phyloP scores from a whole-genome alignment of 2,329 filamentous ascomycete species.

The Pestalotiopsis sp. region DNA sequence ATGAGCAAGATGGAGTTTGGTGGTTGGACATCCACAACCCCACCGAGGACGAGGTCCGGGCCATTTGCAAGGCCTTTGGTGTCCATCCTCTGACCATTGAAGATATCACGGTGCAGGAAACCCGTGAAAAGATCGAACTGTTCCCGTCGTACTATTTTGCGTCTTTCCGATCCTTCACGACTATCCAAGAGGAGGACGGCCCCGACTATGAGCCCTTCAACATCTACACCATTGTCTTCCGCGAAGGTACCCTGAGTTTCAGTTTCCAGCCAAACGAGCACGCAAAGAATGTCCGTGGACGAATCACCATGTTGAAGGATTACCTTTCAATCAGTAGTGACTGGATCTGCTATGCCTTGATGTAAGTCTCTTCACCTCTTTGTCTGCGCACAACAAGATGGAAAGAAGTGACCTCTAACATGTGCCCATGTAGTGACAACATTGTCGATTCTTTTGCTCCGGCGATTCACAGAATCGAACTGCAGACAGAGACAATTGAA shows the following conservation, averaged over 20 bases:
- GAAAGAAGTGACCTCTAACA: background rate
- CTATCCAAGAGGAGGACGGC: conserved; percentile 74
- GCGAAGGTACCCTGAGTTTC: conserved; percentile 92
- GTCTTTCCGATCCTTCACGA: conserved; percentile 90
- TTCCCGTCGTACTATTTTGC: conserved; percentile 99
- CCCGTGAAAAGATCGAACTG: conserved; percentile 96
- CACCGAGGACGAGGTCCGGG: conserved; percentile 83
- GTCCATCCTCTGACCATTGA: conserved; percentile 95
- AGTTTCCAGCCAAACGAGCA: conserved; percentile 88
- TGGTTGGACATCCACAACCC: conserved; percentile 95
- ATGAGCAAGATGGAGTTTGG: conserved; percentile 82
- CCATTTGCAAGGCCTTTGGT: conserved; percentile 90
- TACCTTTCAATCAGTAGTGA: conserved; percentile 94
- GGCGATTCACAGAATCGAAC: conserved; percentile 82
- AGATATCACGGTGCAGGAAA: conserved; percentile 93
- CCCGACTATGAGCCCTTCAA: conserved; percentile 93
- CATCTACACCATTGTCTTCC: conserved; percentile 95
- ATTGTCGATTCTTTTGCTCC: conserved; percentile 96
- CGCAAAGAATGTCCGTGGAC: conserved; percentile 83
- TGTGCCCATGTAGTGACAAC: conserved; percentile 68
- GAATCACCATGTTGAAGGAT: conserved; percentile 90
- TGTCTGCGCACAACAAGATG: conserved; percentile 23
- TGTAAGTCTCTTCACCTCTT: conserved; percentile 56
- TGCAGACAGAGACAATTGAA: conserved; percentile 89
- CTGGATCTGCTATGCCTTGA: conserved; percentile 98